Evolutionary conservation across 2,329 filamentous ascomycete genomes (phyloP).

Genomic region (Ceratocystis eucalypticola): DNA sequence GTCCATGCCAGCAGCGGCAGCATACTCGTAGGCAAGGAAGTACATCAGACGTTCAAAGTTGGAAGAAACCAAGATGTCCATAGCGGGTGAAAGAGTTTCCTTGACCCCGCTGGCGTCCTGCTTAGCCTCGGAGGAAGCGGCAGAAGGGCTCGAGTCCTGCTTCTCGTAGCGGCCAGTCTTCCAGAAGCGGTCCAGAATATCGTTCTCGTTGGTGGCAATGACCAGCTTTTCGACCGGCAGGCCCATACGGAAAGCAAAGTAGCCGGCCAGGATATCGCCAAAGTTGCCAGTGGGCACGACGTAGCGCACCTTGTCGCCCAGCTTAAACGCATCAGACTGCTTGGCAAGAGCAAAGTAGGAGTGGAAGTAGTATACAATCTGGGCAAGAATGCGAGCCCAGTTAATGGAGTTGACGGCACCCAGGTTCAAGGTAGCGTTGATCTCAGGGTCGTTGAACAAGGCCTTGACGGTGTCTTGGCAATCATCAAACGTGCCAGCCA

Average conservation of each 20-base stretch:
- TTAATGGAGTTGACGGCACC: slow-evolving; percentile 96
- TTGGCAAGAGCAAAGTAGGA: slow-evolving; percentile 73
- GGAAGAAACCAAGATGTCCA: slow-evolving; percentile 93
- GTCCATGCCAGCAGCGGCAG: slow-evolving; percentile 44
- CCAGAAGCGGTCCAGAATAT: slow-evolving; percentile 93
- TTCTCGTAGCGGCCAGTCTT: slow-evolving; percentile 83
- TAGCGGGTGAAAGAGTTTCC: slow-evolving; percentile 85
- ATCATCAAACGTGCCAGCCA: slow-evolving; percentile 87
- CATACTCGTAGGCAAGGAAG: slow-evolving; percentile 73
- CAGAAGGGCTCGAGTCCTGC: slow-evolving; percentile 35
- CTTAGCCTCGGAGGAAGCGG: slow-evolving; percentile 48
- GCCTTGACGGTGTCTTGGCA: slow-evolving; percentile 96
- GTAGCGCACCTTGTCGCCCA: slow-evolving; percentile 61
- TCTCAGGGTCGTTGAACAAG: slow-evolving; percentile 72
- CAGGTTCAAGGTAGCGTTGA: slow-evolving; percentile 70
- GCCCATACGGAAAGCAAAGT: slow-evolving; percentile 84
- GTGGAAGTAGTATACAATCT: slow-evolving; percentile 95
- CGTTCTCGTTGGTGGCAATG: slow-evolving; percentile 93
- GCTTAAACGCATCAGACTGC: slow-evolving; percentile 44
- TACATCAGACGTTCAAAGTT: slow-evolving; percentile 95
- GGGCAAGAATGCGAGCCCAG: slow-evolving; percentile 85
- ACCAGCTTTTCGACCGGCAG: slow-evolving; percentile 78
- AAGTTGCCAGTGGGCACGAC: slow-evolving; percentile 95
- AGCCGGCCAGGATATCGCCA: slow-evolving; percentile 84
- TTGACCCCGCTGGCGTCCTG: slow-evolving; percentile 58